Conservation (phyloP, 1,284 basidiomycete species). For the Anthracocystis walkeri region DNA sequence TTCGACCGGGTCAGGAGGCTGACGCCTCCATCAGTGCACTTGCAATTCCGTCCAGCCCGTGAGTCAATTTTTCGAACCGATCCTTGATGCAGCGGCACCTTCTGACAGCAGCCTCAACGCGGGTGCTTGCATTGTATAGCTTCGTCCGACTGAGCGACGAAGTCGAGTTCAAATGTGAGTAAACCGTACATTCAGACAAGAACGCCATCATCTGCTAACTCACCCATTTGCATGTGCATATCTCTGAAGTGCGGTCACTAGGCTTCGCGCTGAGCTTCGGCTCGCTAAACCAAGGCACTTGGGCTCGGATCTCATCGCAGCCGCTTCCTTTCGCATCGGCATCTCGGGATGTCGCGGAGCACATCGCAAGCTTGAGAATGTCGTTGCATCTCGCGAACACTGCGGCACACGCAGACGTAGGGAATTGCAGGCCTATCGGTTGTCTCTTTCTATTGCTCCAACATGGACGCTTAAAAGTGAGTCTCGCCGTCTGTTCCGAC, state of each 20-base stretch:
- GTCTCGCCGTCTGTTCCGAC: not conserved
- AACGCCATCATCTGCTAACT: not conserved
- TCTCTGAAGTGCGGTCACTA: conserved; percentile 8
- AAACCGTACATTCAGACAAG: too few relatives aligned
- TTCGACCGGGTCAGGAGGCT: not conserved
- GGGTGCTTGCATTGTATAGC: not conserved
- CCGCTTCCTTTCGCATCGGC: conserved; percentile 2
- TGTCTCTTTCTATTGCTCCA: conserved; percentile 24
- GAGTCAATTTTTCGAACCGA: not conserved
- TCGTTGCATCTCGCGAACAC: conserved; percentile 7
- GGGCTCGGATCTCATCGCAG: not conserved
- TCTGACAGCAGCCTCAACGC: not conserved
- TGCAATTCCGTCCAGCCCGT: conserved; percentile 14
- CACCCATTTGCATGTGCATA: not conserved
- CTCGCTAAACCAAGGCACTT: not conserved
- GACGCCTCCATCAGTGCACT: not conserved
- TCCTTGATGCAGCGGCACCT: not conserved
- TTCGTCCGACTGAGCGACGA: conserved; percentile 19
- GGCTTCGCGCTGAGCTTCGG: conserved; percentile 23
- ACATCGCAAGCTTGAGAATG: conserved; percentile 9
- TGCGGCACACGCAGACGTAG: not conserved
- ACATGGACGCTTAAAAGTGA: conserved; percentile 18
- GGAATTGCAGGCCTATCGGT: not conserved
- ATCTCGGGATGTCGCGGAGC: conserved; percentile 6
- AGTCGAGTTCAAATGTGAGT: conserved; percentile 18